A percentile compares a stretch with the other conserved stretches of the same genome.
Conservation (phyloP, 225 moss, liverwort and hornwort genomes). For the Straminergon stramineum region DNA sequence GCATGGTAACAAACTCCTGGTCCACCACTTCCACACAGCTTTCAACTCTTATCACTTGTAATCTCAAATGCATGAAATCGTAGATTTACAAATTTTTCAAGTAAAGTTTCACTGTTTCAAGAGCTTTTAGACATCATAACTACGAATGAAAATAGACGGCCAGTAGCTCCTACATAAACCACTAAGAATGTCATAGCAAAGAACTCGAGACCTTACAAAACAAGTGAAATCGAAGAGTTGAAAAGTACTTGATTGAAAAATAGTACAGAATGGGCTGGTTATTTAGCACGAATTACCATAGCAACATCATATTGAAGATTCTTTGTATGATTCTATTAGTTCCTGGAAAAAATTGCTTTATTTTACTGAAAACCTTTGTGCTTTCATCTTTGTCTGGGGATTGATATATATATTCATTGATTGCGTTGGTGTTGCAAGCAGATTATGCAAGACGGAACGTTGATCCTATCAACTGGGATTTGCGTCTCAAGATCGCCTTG, state of each 20-base stretch:
- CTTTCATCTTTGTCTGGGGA: background rate
- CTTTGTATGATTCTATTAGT: background rate
- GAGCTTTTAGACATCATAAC: background rate
- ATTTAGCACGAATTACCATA: background rate
- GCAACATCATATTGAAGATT: background rate
- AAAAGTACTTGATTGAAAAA: background rate
- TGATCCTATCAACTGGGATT: constrained; percentile 42
- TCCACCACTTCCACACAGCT: background rate
- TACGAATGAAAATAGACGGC: background rate
- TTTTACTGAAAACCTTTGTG: background rate
- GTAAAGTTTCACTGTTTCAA: background rate
- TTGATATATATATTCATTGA: background rate
- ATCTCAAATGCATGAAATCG: background rate
- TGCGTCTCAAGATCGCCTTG: constrained; percentile 46
- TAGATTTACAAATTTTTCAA: too few relatives aligned
- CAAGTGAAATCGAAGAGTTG: background rate
- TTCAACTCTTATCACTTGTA: background rate
- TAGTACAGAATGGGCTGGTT: background rate
- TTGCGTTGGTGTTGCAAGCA: background rate
- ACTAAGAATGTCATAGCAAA: background rate
- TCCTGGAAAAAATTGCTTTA: background rate
- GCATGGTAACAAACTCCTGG: constrained; percentile 35
- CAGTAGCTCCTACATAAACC: background rate
- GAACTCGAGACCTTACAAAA: background rate
- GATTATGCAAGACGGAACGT: constrained; percentile 6